Percentiles rank a stretch among this genome's conserved stretches.
phyloP scores from a whole-genome alignment of 345 rosid genomes.

The Aegle marmelos region DNA sequence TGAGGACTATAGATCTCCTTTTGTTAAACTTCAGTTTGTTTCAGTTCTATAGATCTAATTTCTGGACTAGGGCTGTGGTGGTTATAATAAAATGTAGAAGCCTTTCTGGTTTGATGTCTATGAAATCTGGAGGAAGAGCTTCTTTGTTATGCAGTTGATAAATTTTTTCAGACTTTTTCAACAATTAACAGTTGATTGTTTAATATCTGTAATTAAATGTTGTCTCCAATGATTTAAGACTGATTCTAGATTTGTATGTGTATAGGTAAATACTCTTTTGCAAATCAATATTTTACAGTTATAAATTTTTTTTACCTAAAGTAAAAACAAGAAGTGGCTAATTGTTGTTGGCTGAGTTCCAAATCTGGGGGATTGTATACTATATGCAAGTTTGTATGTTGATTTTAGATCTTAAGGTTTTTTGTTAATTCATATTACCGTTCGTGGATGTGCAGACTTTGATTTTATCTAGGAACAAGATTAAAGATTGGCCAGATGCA shows the following conservation, averaged over 20 bases:
- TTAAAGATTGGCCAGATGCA: constrained; percentile 77
- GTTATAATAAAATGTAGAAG: neutral
- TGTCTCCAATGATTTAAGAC: too few relatives aligned
- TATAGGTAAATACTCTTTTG: too few relatives aligned
- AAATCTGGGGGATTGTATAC: neutral
- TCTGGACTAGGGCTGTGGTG: neutral
- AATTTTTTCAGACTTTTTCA: neutral
- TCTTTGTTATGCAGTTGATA: neutral
- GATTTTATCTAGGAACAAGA: constrained; percentile 73
- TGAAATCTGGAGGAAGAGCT: neutral
- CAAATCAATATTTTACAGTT: too few relatives aligned
- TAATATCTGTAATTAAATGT: too few relatives aligned
- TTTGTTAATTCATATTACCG: neutral
- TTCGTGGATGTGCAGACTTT: constrained; percentile 52
- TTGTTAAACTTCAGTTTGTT: neutral
- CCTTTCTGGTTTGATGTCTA: neutral
- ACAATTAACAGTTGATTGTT: neutral
- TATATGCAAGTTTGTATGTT: neutral
- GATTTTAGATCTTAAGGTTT: neutral
- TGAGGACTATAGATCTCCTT: neutral
- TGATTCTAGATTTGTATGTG: too few relatives aligned
- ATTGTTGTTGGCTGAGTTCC: neutral
- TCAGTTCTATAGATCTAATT: neutral
- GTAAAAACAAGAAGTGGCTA: too few relatives aligned
- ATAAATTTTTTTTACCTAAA: too few relatives aligned